Percentiles rank a stretch among this genome's conserved stretches.
These are phyloP conservation scores for Solanum chaucha DNA, from an alignment of 257 asterid species.

Conservation along the genomic window DNA sequence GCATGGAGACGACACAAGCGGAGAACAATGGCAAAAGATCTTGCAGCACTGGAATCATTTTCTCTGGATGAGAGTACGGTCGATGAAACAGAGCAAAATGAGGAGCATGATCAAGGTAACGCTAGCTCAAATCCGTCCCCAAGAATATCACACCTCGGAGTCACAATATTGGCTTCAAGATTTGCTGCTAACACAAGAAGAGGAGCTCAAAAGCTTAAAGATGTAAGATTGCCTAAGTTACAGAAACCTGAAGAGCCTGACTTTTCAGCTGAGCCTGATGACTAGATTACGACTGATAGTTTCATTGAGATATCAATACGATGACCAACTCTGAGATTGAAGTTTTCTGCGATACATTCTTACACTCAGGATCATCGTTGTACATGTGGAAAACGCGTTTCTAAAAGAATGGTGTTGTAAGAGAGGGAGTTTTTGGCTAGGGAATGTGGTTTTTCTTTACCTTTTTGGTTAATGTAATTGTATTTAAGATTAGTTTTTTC, in stretches of 20 bases:
- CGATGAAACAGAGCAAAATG: constrained; percentile 23
- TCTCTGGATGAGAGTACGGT: constrained; percentile 18
- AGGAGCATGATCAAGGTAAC: constrained; percentile 13
- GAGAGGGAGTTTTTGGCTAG: too few species aligned
- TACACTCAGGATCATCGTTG: background rate
- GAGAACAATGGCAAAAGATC: constrained; percentile 47
- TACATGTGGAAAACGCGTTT: too few species aligned
- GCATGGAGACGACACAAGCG: constrained; percentile 80
- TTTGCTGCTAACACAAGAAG: constrained; percentile 86
- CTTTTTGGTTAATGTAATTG: too few species aligned
- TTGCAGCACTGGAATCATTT: too few species aligned
- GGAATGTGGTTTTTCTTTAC: too few species aligned
- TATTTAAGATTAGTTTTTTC: too few species aligned
- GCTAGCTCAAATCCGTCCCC: constrained; percentile 16
- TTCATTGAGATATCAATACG: background rate
- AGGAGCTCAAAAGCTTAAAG: constrained; percentile 82
- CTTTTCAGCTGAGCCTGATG: constrained; percentile 64
- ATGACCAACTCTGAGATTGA: background rate
- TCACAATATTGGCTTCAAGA: constrained; percentile 73
- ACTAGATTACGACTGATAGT: constrained; percentile 23
- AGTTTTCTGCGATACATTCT: background rate
- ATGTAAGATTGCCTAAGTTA: constrained; percentile 50
- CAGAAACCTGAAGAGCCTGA: constrained; percentile 88
- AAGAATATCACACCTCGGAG: constrained; percentile 46
- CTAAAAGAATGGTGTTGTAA: too few species aligned